Conservation (phyloP, 305 asterid species). For the Fraxinus latifolia region DNA sequence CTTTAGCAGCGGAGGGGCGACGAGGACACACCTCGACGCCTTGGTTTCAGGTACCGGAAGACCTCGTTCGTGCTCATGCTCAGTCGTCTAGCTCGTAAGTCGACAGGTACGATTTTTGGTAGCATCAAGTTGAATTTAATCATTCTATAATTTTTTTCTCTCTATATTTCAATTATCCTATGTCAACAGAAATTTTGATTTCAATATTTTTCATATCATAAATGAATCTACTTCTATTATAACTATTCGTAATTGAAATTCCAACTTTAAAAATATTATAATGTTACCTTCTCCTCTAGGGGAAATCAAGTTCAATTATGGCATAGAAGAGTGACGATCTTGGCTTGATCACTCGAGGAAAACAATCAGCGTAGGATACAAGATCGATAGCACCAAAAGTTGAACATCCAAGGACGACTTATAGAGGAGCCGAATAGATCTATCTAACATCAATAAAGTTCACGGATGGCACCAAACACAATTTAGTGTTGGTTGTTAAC, state of each 20-base stretch:
- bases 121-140: not conserved
- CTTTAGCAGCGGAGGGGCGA: too few species aligned
- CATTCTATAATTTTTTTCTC: not conserved
- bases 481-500: not conserved
- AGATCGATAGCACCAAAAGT: not conserved
- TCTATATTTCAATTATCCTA: not conserved
- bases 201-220: not conserved
- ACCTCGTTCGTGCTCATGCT: too few species aligned
- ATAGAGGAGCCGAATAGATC: not conserved
- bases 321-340: not conserved
- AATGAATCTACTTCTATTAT: not conserved
- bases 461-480: not conserved
- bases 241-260: not conserved
- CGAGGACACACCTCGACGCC: too few species aligned
- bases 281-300: not conserved
- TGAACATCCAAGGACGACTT: not conserved
- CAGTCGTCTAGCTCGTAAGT: too few species aligned
- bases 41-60: too few species aligned
- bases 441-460: not conserved
- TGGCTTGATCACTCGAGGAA: not conserved
- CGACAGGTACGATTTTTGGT: too few species aligned
- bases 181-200: not conserved
- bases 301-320: not conserved
- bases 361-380: not conserved
- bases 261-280: not conserved